Evolutionary conservation across 208 protist genomes (phyloP).

Genomic region (Leishmania amazonensis): DNA sequence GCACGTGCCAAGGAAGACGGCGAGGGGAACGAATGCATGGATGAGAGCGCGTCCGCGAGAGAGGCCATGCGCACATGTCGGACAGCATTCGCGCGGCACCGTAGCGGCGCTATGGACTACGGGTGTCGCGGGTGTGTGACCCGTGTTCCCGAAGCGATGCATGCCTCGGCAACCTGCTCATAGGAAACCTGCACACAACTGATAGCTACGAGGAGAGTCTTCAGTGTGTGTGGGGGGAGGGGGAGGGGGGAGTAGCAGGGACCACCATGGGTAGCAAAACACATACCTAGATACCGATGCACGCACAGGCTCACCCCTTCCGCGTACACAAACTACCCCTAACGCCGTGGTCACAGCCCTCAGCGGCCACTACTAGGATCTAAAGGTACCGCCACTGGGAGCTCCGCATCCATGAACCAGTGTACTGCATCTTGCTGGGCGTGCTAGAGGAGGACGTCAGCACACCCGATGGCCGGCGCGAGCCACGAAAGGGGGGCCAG

Average conservation of each 20-base stretch:
- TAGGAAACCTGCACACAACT: neutral
- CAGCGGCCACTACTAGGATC: neutral
- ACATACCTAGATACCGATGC: neutral
- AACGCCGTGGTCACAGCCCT: neutral
- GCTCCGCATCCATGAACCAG: slow-evolving; percentile 20
- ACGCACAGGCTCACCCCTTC: neutral
- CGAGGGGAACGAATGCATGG: neutral
- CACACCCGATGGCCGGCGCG: slow-evolving; percentile 4
- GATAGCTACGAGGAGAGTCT: neutral
- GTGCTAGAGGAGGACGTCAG: neutral
- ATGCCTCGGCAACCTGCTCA: neutral
- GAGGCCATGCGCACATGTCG: neutral
- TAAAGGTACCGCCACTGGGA: slow-evolving; percentile 17
- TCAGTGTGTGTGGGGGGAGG: neutral
- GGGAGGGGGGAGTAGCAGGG: neutral
- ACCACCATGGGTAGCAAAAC: neutral
- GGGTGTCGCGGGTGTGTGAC: neutral
- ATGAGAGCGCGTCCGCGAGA: neutral
- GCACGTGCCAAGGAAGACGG: neutral
- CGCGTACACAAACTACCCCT: neutral
- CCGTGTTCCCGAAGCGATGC: neutral
- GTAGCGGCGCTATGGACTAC: neutral
- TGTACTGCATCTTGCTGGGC: slow-evolving; percentile 4
- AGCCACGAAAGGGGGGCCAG: neutral
- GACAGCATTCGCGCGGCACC: neutral